These are phyloP conservation scores for Globisporangium rhizosaccharum DNA, from an alignment of 352 stramenopile genomes.

Conservation along the genomic window DNA sequence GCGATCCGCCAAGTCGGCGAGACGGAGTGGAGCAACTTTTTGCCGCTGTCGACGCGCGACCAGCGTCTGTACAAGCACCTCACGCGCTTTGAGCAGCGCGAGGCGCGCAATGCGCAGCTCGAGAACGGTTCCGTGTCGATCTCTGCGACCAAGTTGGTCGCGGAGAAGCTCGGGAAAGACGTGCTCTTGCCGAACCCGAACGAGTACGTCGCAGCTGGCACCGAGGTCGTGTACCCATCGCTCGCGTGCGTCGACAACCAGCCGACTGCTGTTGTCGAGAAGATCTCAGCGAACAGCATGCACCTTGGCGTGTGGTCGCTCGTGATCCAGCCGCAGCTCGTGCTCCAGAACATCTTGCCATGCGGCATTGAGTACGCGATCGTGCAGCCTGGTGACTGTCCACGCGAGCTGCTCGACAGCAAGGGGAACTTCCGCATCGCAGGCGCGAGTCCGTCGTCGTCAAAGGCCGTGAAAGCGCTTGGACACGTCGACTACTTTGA, in stretches of 20 bases:
- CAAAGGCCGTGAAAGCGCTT: constrained; percentile 35
- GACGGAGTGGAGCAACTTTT: constrained; percentile 78
- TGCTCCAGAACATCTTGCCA: constrained; percentile 78
- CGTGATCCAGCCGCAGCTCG: constrained; percentile 75
- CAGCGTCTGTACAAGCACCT: constrained; percentile 73
- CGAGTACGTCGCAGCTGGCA: constrained; percentile 40
- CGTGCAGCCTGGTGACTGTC: constrained; percentile 74
- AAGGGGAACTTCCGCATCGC: constrained; percentile 51
- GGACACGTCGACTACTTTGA: constrained; percentile 62
- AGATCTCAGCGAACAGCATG: constrained; percentile 54
- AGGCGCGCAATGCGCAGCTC: constrained; percentile 55
- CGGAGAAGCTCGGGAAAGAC: constrained; percentile 66
- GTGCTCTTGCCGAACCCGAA: constrained; percentile 41
- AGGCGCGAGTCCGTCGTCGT: constrained; percentile 26
- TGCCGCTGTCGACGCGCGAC: constrained; percentile 63
- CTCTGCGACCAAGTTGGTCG: constrained; percentile 40
- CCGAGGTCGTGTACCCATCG: constrained; percentile 66
- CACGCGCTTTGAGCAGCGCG: constrained; percentile 62
- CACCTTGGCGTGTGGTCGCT: constrained; percentile 64
- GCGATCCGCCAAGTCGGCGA: constrained; percentile 82
- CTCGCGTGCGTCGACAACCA: constrained; percentile 77
- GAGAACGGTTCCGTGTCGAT: constrained; percentile 37
- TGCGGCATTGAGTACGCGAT: constrained; percentile 82
- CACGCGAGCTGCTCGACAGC: constrained; percentile 42
- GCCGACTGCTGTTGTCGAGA: constrained; percentile 73